Evolutionary conservation across 805 yeast species (phyloP).

Genomic region (Teunomyces lycoperdinae): DNA sequence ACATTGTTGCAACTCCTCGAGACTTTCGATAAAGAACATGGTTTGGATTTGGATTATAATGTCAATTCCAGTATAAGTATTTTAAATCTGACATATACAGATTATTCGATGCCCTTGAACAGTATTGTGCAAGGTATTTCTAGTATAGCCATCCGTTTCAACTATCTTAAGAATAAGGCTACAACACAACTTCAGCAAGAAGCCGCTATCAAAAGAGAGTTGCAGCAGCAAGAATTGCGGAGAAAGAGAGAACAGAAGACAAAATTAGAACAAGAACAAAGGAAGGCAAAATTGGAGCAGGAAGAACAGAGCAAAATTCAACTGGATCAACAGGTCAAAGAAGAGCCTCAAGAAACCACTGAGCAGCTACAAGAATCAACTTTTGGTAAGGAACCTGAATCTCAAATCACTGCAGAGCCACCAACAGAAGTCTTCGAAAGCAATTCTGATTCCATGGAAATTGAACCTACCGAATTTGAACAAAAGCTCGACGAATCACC

Average conservation of each 20-base stretch:
- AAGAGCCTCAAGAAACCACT: not conserved
- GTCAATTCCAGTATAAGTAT: not conserved
- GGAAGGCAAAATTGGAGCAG: constrained; percentile 7
- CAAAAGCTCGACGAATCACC: constrained; percentile 12
- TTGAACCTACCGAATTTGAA: not conserved
- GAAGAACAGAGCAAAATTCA: not conserved
- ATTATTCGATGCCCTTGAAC: constrained; percentile 9
- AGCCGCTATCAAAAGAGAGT: constrained; percentile 15
- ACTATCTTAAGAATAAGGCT: constrained; percentile 12
- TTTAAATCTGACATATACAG: not conserved
- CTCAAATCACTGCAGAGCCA: too few species aligned
- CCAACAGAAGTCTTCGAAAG: too few species aligned
- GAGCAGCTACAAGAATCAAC: constrained; percentile 2
- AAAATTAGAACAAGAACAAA: constrained; percentile 5
- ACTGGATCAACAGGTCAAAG: not conserved
- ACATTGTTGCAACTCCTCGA: constrained; percentile 20
- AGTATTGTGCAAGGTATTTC: constrained; percentile 17
- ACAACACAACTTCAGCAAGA: constrained; percentile 20
- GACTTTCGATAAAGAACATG: constrained; percentile 15
- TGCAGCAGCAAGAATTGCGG: constrained; percentile 13
- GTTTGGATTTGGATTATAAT: constrained; percentile 10
- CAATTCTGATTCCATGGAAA: not conserved
- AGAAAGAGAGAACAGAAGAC: constrained; percentile 11
- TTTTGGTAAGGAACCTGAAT: not conserved
- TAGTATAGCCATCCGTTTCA: constrained; percentile 26